phyloP scores from a whole-genome alignment of 805 yeast genomes.

The Hanseniaspora pseudoguilliermondii region DNA sequence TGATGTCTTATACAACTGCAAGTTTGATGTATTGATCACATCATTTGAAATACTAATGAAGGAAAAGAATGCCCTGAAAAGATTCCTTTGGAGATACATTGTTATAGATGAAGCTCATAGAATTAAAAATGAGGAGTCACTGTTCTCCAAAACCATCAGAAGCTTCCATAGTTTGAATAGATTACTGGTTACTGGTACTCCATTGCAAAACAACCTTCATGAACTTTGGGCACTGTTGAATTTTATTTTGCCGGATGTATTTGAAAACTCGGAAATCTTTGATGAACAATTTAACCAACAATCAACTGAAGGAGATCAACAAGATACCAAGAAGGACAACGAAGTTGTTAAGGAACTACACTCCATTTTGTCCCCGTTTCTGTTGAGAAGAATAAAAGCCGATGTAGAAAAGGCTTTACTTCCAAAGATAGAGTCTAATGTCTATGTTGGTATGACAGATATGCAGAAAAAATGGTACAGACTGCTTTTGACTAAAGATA shows the following conservation, averaged over 20 bases:
- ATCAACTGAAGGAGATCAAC: conserved; percentile 25
- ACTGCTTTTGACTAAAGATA: conserved; percentile 76
- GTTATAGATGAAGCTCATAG: conserved; percentile 94
- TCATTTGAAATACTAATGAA: conserved; percentile 89
- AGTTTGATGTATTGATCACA: conserved; percentile 81
- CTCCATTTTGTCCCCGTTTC: conserved; percentile 74
- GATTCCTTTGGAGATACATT: conserved; percentile 84
- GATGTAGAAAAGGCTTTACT: conserved; percentile 85
- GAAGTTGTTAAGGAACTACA: conserved; percentile 86
- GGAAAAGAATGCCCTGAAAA: conserved; percentile 69
- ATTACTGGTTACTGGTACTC: conserved; percentile 86
- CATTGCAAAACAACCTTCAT: conserved; percentile 85
- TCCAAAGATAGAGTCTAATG: conserved; percentile 81
- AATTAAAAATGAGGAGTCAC: conserved; percentile 86
- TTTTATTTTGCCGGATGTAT: conserved; percentile 84
- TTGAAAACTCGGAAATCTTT: conserved; percentile 79
- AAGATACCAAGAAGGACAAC: conserved; percentile 40
- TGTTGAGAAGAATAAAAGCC: conserved; percentile 76
- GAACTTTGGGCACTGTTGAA: conserved; percentile 92
- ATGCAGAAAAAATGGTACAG: conserved; percentile 93
- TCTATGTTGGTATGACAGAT: conserved; percentile 87
- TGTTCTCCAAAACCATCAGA: conserved; percentile 83
- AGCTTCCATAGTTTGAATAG: conserved; percentile 76
- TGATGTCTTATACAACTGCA: conserved; percentile 48
- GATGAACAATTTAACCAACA: conserved; percentile 76